Evolutionary conservation across 1,284 basidiomycete genomes (phyloP).

Genomic region (Wolfiporia cocos): DNA sequence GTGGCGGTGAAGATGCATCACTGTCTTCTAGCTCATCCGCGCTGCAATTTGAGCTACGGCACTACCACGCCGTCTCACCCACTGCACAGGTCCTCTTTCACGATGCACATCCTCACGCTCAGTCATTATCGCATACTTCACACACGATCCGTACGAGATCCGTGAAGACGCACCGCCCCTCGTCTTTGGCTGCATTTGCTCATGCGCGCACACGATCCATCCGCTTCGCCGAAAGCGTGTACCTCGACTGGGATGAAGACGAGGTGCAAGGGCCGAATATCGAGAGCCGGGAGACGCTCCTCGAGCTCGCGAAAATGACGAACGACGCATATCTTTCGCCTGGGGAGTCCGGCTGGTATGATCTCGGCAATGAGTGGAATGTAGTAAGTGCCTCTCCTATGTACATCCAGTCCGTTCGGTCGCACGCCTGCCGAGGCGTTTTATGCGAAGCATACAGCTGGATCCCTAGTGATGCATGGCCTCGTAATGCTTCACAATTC

Average conservation of each 20-base stretch:
- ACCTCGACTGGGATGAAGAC: slow-evolving; percentile 56
- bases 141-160: slow-evolving; percentile 36
- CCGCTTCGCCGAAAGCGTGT: slow-evolving; percentile 38
- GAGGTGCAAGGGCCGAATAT: slow-evolving; percentile 66
- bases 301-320: slow-evolving; percentile 90
- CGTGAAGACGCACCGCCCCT: slow-evolving; percentile 40
- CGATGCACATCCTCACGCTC: slow-evolving; percentile 45
- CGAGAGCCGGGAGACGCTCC: slow-evolving; percentile 70
- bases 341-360: slow-evolving; percentile 71
- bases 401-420: no score
- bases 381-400: slow-evolving; percentile 40
- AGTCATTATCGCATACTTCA: slow-evolving; percentile 16
- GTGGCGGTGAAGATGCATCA: neutral
- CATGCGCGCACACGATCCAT: slow-evolving; percentile 47
- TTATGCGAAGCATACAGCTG: no score
- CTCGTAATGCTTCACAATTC: no score
- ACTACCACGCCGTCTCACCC: slow-evolving; percentile 55
- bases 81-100: slow-evolving; percentile 55
- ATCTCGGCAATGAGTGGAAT: slow-evolving; percentile 62
- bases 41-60: slow-evolving; percentile 57
- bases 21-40: slow-evolving; percentile 17
- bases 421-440: no score
- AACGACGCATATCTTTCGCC: slow-evolving; percentile 81
- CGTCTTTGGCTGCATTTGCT: slow-evolving; percentile 43
- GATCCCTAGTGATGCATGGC: no score